Percentiles rank a stretch among this genome's conserved stretches.
These are phyloP conservation scores for Leucocoprinus sp. DNA, from an alignment of 768 basidiomycete genomes.

Conservation along the genomic window DNA sequence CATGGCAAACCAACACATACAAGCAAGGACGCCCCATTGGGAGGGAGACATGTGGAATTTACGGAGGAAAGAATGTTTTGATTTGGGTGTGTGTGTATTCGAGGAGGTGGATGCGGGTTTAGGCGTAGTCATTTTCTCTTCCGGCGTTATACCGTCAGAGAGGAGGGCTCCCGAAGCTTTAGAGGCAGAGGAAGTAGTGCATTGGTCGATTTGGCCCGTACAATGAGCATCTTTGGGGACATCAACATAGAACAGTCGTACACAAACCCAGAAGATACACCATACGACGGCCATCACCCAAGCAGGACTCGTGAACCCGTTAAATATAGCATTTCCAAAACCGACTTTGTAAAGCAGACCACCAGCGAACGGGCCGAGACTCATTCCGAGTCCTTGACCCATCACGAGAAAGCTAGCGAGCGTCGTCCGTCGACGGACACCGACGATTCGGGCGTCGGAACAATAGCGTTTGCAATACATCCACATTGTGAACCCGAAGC, in stretches of 20 bases:
- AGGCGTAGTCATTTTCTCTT: slow-evolving; percentile 4
- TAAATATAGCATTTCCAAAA: slow-evolving; percentile 46
- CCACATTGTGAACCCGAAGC: slow-evolving; percentile 51
- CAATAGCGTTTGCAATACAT: slow-evolving; percentile 67
- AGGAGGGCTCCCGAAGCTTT: neutral
- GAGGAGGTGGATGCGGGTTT: slow-evolving; percentile 28
- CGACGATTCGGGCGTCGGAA: slow-evolving; percentile 58
- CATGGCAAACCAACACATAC: slow-evolving; percentile 67
- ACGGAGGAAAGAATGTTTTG: slow-evolving; percentile 6
- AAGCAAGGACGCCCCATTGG: slow-evolving; percentile 44
- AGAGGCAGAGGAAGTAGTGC: slow-evolving; percentile 1
- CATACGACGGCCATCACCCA: slow-evolving; percentile 56
- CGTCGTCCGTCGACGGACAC: slow-evolving; percentile 51
- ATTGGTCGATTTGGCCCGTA: slow-evolving; percentile 9
- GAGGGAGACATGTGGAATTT: slow-evolving; percentile 12
- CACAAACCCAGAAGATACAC: slow-evolving; percentile 39
- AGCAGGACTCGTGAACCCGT: slow-evolving; percentile 57
- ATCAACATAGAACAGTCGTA: slow-evolving; percentile 29
- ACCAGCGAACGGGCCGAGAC: slow-evolving; percentile 53
- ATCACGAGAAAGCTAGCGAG: slow-evolving; percentile 58
- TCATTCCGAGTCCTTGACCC: slow-evolving; percentile 54
- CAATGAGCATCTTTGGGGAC: slow-evolving; percentile 17
- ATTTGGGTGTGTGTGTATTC: slow-evolving; percentile 5
- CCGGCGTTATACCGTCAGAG: neutral
- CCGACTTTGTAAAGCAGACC: slow-evolving; percentile 56